phyloP scores from a whole-genome alignment of 2,329 filamentous ascomycete species.

The Trichoderma harzianum region DNA sequence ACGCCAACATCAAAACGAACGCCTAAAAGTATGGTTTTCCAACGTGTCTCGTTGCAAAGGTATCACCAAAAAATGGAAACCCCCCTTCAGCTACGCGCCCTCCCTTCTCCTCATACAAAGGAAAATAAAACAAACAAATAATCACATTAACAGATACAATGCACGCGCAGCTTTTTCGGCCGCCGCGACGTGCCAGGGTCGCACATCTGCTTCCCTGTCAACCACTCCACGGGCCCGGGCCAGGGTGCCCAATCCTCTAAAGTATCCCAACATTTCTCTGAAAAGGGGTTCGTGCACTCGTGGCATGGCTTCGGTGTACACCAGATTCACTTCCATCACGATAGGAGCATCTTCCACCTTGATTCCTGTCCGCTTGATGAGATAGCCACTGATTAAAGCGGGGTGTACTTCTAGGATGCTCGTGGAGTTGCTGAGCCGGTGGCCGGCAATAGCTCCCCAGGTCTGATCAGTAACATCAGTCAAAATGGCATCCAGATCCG shows the following conservation, averaged over 20 bases:
- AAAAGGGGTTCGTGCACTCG: constrained; percentile 61
- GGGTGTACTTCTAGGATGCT: constrained; percentile 54
- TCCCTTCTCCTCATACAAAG: neutral
- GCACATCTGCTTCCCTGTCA: constrained; percentile 56
- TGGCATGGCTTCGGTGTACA: constrained; percentile 52
- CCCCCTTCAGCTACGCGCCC: neutral
- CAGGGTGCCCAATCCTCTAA: constrained; percentile 64
- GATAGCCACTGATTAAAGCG: constrained; percentile 61
- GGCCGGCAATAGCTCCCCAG: constrained; percentile 69
- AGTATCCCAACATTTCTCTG: constrained; percentile 67
- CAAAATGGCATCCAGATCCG: constrained; percentile 59
- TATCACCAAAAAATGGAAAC: constrained; percentile 2
- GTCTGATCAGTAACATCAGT: constrained; percentile 71
- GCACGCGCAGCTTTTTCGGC: constrained; percentile 66
- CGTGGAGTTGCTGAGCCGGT: constrained; percentile 60
- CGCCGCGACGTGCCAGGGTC: constrained; percentile 75
- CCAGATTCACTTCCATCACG: constrained; percentile 61
- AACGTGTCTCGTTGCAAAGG: constrained; percentile 5
- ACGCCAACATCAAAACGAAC: constrained; percentile 10
- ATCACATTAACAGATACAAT: constrained; percentile 62
- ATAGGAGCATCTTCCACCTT: constrained; percentile 56
- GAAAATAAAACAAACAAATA: neutral
- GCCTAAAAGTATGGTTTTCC: constrained; percentile 3
- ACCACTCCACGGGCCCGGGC: constrained; percentile 64
- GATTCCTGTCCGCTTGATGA: constrained; percentile 60